Evolutionary conservation across 2,329 filamentous ascomycete genomes (phyloP).

Genomic region (Chalaropsis ovoidea): DNA sequence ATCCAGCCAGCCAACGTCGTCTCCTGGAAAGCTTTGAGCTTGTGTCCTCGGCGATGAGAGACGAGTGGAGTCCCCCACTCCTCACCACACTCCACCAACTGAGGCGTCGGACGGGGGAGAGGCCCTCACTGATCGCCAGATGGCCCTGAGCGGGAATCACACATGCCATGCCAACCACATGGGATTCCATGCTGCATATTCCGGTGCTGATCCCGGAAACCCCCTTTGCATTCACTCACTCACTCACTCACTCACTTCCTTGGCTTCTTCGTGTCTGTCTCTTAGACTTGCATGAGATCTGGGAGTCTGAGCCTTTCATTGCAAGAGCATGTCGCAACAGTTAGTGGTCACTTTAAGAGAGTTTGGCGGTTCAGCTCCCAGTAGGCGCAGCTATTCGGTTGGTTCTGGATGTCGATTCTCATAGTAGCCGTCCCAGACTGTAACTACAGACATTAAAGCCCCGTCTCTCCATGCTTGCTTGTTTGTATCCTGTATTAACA

Average conservation of each 20-base stretch:
- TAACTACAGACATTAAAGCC: too few species aligned
- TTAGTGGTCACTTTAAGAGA: too few species aligned
- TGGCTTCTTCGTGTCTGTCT: neutral
- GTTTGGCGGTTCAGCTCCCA: too few species aligned
- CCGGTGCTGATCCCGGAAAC: neutral
- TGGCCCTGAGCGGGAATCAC: conserved; percentile 3
- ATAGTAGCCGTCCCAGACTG: too few species aligned
- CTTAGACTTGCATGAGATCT: neutral
- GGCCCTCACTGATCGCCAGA: neutral
- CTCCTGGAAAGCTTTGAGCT: neutral
- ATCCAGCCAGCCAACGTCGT: neutral
- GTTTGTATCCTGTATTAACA: too few species aligned
- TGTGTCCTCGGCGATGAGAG: neutral
- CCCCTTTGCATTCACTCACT: too few species aligned
- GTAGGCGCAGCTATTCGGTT: too few species aligned
- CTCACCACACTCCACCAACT: neutral
- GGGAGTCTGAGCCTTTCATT: neutral
- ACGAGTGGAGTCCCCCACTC: neutral
- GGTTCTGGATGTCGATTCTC: too few species aligned
- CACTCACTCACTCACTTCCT: too few species aligned
- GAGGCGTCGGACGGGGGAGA: neutral
- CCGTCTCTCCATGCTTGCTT: too few species aligned
- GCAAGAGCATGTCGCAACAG: too few species aligned
- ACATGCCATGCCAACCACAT: conserved; percentile 15
- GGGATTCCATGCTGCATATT: neutral